Evolutionary conservation across 257 asterid genomes (phyloP).

Genomic region (Thymus quinquecostatus): DNA sequence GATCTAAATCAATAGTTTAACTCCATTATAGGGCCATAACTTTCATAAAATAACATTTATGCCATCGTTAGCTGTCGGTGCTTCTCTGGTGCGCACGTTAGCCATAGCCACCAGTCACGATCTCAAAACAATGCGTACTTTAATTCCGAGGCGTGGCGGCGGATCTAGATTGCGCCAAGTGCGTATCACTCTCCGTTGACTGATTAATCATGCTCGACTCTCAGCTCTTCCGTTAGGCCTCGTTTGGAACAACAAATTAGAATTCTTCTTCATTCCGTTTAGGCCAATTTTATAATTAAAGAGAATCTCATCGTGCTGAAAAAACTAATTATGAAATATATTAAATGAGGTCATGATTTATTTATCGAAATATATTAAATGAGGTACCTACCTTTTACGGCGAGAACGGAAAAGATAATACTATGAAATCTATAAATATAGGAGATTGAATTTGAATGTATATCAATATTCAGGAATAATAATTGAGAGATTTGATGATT

Average conservation of each 20-base stretch:
- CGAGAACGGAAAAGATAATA: no score
- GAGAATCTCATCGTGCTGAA: no score
- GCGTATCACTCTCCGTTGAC: conserved; percentile 26
- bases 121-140: conserved; percentile 17
- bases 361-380: no score
- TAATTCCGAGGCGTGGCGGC: conserved; percentile 7
- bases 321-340: no score
- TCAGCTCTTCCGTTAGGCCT: conserved; percentile 10
- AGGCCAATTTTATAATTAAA: no score
- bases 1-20: conserved; percentile 3
- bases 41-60: conserved; percentile 2
- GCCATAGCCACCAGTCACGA: conserved; percentile 15
- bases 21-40: conserved; percentile 6
- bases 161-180: conserved; percentile 26
- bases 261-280: no score
- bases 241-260: conserved; percentile 12
- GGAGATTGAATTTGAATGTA: no score
- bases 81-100: conserved; percentile 20
- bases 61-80: conserved; percentile 31
- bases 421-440: no score
- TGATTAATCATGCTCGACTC: not conserved
- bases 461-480: not conserved
- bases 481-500: not conserved
- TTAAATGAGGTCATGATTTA: no score
- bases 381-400: no score